Evolutionary conservation across 345 rosid genomes (phyloP).

Genomic region (Odontarrhena argentea): DNA sequence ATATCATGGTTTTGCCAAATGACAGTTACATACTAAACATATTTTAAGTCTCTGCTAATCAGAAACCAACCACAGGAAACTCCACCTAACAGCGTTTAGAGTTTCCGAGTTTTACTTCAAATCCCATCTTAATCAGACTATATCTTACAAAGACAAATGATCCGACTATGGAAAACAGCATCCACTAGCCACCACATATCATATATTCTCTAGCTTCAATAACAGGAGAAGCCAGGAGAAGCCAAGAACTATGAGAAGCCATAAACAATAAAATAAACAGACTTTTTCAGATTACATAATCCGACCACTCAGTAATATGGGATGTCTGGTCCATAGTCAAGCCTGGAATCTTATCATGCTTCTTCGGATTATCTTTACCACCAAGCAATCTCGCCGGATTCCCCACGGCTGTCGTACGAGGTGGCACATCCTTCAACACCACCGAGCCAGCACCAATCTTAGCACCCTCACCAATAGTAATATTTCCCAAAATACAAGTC

Average conservation of each 20-base stretch:
- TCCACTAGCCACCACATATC: slow-evolving; percentile 15
- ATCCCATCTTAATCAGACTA: slow-evolving; percentile 33
- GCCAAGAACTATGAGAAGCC: slow-evolving; percentile 30
- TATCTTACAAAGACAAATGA: slow-evolving; percentile 28
- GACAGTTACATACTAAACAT: slow-evolving; percentile 33
- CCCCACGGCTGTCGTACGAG: slow-evolving; percentile 84
- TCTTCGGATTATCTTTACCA: slow-evolving; percentile 80
- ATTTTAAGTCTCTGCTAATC: slow-evolving; percentile 38
- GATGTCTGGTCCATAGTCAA: slow-evolving; percentile 94
- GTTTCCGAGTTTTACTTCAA: slow-evolving; percentile 40
- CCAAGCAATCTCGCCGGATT: slow-evolving; percentile 91
- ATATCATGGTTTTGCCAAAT: slow-evolving; percentile 12
- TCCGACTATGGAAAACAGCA: slow-evolving; percentile 24
- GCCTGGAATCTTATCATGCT: slow-evolving; percentile 78
- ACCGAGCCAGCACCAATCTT: slow-evolving; percentile 94
- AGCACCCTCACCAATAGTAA: slow-evolving; percentile 89
- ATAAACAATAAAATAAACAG: slow-evolving; percentile 21
- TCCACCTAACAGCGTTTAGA: slow-evolving; percentile 31
- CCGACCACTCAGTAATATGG: slow-evolving; percentile 80
- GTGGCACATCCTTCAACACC: slow-evolving; percentile 79
- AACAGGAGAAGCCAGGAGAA: slow-evolving; percentile 33
- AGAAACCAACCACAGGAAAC: slow-evolving; percentile 43
- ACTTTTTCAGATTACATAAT: slow-evolving; percentile 72
- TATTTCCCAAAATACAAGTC: slow-evolving; percentile 86
- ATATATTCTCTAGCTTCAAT: slow-evolving; percentile 30